Conservation (phyloP, 352 stramenopile species). For the Phytophthora rubi region DNA sequence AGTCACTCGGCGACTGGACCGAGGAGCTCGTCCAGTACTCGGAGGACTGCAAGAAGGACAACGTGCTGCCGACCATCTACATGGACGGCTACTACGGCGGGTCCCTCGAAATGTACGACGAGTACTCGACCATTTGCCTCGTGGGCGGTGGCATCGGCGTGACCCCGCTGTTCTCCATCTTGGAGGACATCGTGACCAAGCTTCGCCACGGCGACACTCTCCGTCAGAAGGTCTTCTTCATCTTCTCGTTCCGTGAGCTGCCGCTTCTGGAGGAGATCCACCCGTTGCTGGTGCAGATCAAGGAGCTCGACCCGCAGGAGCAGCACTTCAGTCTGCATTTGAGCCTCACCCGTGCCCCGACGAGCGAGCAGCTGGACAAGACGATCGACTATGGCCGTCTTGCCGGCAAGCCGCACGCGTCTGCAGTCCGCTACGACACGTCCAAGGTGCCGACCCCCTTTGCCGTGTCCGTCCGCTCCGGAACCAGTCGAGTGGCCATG, state of each 20-base stretch:
- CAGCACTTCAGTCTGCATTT: slow-evolving; percentile 39
- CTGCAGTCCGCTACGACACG: slow-evolving; percentile 14
- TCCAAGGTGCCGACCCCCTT: slow-evolving; percentile 34
- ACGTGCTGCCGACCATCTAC: slow-evolving; percentile 42
- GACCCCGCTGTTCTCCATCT: slow-evolving; percentile 51
- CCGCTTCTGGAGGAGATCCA: slow-evolving; percentile 51
- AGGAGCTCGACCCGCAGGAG: slow-evolving; percentile 34
- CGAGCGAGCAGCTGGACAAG: slow-evolving; percentile 20
- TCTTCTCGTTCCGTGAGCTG: slow-evolving; percentile 55
- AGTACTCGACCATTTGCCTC: slow-evolving; percentile 35
- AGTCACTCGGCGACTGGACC: slow-evolving; percentile 33
- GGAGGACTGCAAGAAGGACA: slow-evolving; percentile 22
- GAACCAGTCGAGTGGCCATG: slow-evolving; percentile 25
- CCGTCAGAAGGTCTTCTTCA: slow-evolving; percentile 43
- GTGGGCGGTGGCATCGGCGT: slow-evolving; percentile 55
- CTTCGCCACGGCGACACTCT: slow-evolving; percentile 11
- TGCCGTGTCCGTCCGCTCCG: slow-evolving; percentile 33
- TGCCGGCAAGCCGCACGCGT: slow-evolving; percentile 12
- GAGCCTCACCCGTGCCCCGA: slow-evolving; percentile 38
- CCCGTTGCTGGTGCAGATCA: slow-evolving; percentile 39
- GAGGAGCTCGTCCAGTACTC: slow-evolving; percentile 6
- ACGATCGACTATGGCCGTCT: slow-evolving; percentile 35
- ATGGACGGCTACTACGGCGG: slow-evolving; percentile 62
- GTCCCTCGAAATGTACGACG: slow-evolving; percentile 45
- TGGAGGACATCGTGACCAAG: slow-evolving; percentile 49